Percentiles rank a stretch among this genome's conserved stretches.
phyloP scores from a whole-genome alignment of 495 filamentous ascomycete genomes.

The Podospora sp. region DNA sequence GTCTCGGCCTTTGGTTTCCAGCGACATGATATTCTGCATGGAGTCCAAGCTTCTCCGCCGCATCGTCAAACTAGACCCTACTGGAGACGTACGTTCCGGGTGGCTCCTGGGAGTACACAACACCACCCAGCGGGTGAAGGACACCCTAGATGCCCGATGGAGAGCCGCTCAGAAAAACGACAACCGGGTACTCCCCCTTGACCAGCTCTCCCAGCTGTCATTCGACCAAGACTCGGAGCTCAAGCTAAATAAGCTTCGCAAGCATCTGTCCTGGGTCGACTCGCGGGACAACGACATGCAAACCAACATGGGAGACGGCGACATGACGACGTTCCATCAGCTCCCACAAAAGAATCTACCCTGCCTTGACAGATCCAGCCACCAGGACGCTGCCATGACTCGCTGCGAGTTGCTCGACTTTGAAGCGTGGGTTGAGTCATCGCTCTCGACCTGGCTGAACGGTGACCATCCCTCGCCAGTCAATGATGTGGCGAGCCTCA shows the following conservation, averaged over 20 bases:
- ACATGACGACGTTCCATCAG: background rate
- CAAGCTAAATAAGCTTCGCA: background rate
- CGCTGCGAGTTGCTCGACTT: constrained; percentile 19
- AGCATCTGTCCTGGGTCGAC: constrained; percentile 18
- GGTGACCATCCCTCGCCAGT: background rate
- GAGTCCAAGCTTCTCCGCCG: constrained; percentile 53
- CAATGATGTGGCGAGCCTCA: constrained; percentile 1
- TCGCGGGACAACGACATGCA: background rate
- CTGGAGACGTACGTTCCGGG: constrained; percentile 9
- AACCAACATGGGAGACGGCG: constrained; percentile 15
- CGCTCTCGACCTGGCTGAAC: constrained; percentile 26
- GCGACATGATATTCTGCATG: constrained; percentile 50
- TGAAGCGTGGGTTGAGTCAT: constrained; percentile 28
- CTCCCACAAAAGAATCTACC: background rate
- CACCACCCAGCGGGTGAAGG: background rate
- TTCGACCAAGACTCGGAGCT: constrained; percentile 25
- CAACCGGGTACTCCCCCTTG: background rate
- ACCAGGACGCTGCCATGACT: background rate
- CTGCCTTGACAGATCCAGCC: background rate
- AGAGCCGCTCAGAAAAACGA: constrained; percentile 9
- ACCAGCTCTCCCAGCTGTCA: background rate
- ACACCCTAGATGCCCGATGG: constrained; percentile 17
- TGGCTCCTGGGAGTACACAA: background rate
- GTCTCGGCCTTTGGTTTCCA: constrained; percentile 10
- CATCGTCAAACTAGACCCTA: constrained; percentile 45